Evolutionary conservation across 352 stramenopile genomes (phyloP), one percentile per base, ranked within the genome.

Genomic region (Globisporangium echinulatum): DNA sequence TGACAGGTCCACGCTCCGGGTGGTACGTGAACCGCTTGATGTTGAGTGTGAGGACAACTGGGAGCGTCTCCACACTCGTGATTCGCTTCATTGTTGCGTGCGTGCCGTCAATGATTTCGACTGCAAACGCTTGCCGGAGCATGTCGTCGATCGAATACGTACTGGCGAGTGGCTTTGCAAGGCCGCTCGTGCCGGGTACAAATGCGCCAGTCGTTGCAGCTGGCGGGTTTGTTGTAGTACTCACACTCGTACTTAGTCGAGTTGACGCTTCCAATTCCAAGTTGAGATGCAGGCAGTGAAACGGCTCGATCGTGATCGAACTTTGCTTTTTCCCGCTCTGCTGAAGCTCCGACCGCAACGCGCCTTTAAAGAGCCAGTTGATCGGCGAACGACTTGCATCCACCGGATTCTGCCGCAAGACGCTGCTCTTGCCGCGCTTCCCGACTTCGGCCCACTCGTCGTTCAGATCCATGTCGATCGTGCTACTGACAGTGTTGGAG

Each of bases 1-100:
- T 94, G 13, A 94, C 79, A 0, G 85, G 85, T 0, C 85, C 85
- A 3, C 82, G 74, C 54, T 89, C 75, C 0, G 82, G 82, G 59
- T 94, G 79, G 64, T 92, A 94, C 37, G 85, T 90, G 59, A 94
- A 94, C 4, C 85, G 80, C 69, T 94, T 94, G 66, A 94, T 77
- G 57, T 87, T 91, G 52, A 92, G 63, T 17, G 79, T 92, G 39
- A 94, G 61, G 54, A 94, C 85, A 37, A 87, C 79, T 4, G 85
- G 85, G 6, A 94, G 68, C 3, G 82, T 75, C 53, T 94, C 85
- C 44, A 92, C 77, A 10, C 70, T 82, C 54, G 79, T 87, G 53
- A 80, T 75, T 42, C 86, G 82, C 62, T 88, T 90, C 76, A 90
- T 89, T 10, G 63, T 77, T 25, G 66, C 57, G 48, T 82, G 71